phyloP scores from a whole-genome alignment of 2,329 filamentous ascomycete genomes.

The Ascochyta viciae-villosae region DNA sequence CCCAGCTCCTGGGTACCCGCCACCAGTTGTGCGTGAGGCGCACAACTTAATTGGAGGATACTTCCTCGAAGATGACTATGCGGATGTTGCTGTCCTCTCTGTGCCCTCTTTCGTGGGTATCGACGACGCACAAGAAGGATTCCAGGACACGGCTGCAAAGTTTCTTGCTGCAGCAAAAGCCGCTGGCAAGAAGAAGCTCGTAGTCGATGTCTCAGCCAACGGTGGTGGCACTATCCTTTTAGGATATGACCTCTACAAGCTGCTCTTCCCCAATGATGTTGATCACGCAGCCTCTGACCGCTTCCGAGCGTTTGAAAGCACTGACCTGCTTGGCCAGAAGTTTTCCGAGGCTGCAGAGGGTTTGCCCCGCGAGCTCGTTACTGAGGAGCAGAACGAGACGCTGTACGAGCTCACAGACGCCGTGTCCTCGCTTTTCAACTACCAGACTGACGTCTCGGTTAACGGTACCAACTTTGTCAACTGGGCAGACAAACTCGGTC shows the following conservation, averaged over 20 bases:
- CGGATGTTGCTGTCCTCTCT: slow-evolving; percentile 55
- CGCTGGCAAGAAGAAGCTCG: slow-evolving; percentile 65
- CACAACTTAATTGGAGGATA: slow-evolving; percentile 57
- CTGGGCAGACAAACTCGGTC: slow-evolving; percentile 58
- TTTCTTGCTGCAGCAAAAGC: slow-evolving; percentile 54
- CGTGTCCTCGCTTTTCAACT: slow-evolving; percentile 55
- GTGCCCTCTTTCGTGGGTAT: slow-evolving; percentile 52
- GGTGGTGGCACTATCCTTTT: slow-evolving; percentile 65
- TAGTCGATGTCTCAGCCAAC: slow-evolving; percentile 66
- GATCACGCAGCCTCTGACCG: slow-evolving; percentile 59
- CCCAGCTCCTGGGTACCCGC: slow-evolving; percentile 54
- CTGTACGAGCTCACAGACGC: slow-evolving; percentile 35
- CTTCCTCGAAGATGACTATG: slow-evolving; percentile 54
- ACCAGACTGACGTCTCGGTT: slow-evolving; percentile 55
- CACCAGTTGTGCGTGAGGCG: slow-evolving; percentile 50
- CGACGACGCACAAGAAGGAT: slow-evolving; percentile 39
- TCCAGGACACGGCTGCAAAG: slow-evolving; percentile 52
- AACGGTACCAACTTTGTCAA: slow-evolving; percentile 58
- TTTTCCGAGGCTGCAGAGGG: slow-evolving; percentile 43
- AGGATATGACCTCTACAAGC: slow-evolving; percentile 69
- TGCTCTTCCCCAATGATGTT: slow-evolving; percentile 59
- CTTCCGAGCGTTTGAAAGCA: slow-evolving; percentile 58
- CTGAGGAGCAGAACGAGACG: slow-evolving; percentile 47
- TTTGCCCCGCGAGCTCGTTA: slow-evolving; percentile 40
- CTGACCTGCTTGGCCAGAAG: slow-evolving; percentile 54